Percentiles rank a stretch among this genome's conserved stretches.
Conservation (phyloP, 2,329 filamentous ascomycete species). For the Zasmidium cellare region DNA sequence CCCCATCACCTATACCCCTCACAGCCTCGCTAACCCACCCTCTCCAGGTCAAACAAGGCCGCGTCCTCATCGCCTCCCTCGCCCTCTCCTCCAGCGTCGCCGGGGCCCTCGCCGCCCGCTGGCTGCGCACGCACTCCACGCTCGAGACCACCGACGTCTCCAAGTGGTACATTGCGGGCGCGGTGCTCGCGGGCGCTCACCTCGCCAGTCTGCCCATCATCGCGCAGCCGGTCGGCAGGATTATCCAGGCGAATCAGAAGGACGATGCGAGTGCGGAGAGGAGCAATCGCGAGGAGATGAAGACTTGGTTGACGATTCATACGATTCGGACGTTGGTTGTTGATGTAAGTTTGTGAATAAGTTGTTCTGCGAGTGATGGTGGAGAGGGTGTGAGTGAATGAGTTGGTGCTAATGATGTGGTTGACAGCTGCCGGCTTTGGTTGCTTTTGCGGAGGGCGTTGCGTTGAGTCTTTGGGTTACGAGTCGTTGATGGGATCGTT, state of each 20-base stretch:
- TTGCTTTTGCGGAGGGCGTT: neutral
- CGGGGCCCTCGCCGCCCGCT: conserved; percentile 24
- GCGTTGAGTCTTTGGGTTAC: conserved; percentile 7
- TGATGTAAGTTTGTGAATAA: conserved; percentile 25
- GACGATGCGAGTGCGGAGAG: conserved; percentile 19
- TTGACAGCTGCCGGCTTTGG: neutral
- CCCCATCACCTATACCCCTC: neutral
- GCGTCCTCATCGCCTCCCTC: conserved; percentile 20
- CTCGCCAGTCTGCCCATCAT: conserved; percentile 27
- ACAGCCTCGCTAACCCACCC: neutral
- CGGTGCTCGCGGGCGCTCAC: conserved; percentile 27
- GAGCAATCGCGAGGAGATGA: conserved; percentile 28
- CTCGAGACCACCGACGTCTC: conserved; percentile 29
- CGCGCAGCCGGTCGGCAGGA: conserved; percentile 22
- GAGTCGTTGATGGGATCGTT: too few relatives aligned
- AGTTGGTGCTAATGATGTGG: neutral
- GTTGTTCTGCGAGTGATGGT: too few relatives aligned
- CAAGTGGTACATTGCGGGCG: conserved; percentile 31
- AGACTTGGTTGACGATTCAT: conserved; percentile 29
- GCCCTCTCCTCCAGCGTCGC: conserved; percentile 21
- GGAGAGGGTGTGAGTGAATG: neutral
- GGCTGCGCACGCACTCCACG: conserved; percentile 26
- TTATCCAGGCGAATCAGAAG: conserved; percentile 17
- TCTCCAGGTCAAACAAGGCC: conserved; percentile 22
- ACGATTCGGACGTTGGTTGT: conserved; percentile 27